Evolutionary conservation across 768 basidiomycete genomes (phyloP), one percentile per base, ranked within the genome.

Genomic region (Hortiboletus campestris): DNA sequence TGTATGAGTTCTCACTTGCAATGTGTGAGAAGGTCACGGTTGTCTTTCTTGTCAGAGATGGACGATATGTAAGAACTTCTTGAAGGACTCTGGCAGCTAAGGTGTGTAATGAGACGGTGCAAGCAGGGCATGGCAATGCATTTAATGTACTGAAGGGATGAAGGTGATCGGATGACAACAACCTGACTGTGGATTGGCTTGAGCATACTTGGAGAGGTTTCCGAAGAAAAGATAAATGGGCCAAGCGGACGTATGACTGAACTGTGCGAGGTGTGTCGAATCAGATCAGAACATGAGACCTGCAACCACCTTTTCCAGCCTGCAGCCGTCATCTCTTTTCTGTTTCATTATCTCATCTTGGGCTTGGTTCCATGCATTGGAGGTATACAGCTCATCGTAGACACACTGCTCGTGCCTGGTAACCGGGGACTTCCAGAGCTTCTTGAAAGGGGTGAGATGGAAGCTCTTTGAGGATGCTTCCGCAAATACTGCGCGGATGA

Each of bases 361-460:
- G 12, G 2, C 51, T 17, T 38, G 36, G 36, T 38, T 38, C 36
- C 16, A 38, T 38, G 16, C 2, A 2, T 38, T 38, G 16, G 17
- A 38, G 16, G 17, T 38, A 7, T 38, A 38, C 6, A 38, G 16
- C 5, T 38, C 17, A 38, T 38, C 16, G 8, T 38, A 38, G 16
- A 38, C 36, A 38, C 7, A 7, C 8, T 38, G 36, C 8, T 38
- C 8, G 3, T 17, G 36, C 14, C 16, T 48, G 6, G 38, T 48
- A 19, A 51, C 14, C 0, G 52, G 55, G 1, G 53, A 60, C 36
- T 38, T 36, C 12, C 35, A 36, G 16, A 36, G 35, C 14, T 17
- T 36, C n/a, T 62, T 63, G 62, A 66, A 69, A 0, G 68, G 69
- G 0, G 46, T 53, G 12, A 65, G 56, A 50, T 71, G 66, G 35